phyloP scores from a whole-genome alignment of 768 basidiomycete genomes.

The Lentinula detonsa region DNA sequence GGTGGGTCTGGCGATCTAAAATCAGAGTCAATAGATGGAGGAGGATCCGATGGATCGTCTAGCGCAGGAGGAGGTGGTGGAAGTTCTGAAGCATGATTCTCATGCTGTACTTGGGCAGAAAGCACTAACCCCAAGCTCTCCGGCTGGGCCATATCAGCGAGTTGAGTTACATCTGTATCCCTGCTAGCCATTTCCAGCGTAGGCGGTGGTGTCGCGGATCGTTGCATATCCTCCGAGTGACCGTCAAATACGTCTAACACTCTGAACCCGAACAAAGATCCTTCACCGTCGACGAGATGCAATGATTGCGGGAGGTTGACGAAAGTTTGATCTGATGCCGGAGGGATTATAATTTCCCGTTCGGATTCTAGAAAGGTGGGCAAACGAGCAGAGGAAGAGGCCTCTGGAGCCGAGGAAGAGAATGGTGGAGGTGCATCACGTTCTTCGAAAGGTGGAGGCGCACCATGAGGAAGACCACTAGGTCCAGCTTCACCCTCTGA shows the following conservation, averaged over 20 bases:
- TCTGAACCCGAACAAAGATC: slow-evolving; percentile 68
- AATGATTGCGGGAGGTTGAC: slow-evolving; percentile 24
- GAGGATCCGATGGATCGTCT: slow-evolving; percentile 86
- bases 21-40: slow-evolving; percentile 82
- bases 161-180: slow-evolving; percentile 64
- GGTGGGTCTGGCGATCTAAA: slow-evolving; percentile 48
- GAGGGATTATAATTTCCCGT: slow-evolving; percentile 65
- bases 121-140: slow-evolving; percentile 50
- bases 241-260: slow-evolving; percentile 77
- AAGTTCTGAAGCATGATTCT: slow-evolving; percentile 24
- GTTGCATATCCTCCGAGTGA: slow-evolving; percentile 61
- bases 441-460: slow-evolving; percentile 84
- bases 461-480: slow-evolving; percentile 54
- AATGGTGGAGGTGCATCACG: slow-evolving; percentile 77
- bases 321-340: slow-evolving; percentile 31
- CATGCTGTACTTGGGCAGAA: slow-evolving; percentile 39
- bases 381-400: slow-evolving; percentile 52
- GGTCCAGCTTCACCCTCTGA: slow-evolving; percentile 72
- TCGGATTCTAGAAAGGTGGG: slow-evolving; percentile 83
- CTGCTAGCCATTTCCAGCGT: slow-evolving; percentile 68
- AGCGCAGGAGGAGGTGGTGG: slow-evolving; percentile 79
- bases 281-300: slow-evolving; percentile 60
- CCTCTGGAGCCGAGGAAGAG: slow-evolving; percentile 45
- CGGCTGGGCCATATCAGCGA: slow-evolving; percentile 53
- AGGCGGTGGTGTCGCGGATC: slow-evolving; percentile 66